phyloP scores from a whole-genome alignment of 2,329 filamentous ascomycete species.

The Talaromyces sp. region DNA sequence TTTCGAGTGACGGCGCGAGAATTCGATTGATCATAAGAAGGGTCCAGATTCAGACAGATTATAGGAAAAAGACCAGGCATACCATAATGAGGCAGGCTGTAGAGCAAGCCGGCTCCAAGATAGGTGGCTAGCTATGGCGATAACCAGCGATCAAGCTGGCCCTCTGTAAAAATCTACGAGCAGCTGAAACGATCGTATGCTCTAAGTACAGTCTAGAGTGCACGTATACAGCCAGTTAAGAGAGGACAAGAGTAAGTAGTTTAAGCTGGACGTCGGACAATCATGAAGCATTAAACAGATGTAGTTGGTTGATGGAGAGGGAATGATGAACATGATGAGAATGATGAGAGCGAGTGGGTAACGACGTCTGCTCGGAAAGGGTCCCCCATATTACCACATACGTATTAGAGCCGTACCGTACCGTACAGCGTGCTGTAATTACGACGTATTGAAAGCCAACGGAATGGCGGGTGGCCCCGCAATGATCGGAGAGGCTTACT shows the following conservation, averaged over 20 bases:
- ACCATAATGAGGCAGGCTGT: not conserved
- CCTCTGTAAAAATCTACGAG: not conserved
- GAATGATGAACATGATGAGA: not conserved
- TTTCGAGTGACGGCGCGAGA: not conserved
- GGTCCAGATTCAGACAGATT: not conserved
- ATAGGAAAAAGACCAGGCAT: not conserved
- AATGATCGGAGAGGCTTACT: slow-evolving; percentile 9
- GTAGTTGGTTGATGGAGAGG: not conserved
- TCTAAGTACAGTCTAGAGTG: not conserved
- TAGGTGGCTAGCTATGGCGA: slow-evolving; percentile 1
- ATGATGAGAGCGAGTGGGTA: not conserved
- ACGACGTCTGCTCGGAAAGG: not conserved
- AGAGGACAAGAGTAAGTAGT: not conserved
- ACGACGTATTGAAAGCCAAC: not conserved
- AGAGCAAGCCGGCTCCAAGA: not conserved
- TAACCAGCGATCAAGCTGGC: not conserved
- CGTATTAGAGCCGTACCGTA: not conserved
- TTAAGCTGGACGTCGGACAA: not conserved
- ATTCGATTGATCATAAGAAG: not conserved
- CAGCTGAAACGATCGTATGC: not conserved
- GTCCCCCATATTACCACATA: not conserved
- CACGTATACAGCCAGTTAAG: not conserved
- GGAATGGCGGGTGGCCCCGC: slow-evolving; percentile 6
- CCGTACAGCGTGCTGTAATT: not conserved
- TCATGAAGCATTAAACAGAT: not conserved